Percentiles rank a stretch among this genome's conserved stretches.
Conservation (phyloP, 2,329 filamentous ascomycete species). For the Alternaria longipes region DNA sequence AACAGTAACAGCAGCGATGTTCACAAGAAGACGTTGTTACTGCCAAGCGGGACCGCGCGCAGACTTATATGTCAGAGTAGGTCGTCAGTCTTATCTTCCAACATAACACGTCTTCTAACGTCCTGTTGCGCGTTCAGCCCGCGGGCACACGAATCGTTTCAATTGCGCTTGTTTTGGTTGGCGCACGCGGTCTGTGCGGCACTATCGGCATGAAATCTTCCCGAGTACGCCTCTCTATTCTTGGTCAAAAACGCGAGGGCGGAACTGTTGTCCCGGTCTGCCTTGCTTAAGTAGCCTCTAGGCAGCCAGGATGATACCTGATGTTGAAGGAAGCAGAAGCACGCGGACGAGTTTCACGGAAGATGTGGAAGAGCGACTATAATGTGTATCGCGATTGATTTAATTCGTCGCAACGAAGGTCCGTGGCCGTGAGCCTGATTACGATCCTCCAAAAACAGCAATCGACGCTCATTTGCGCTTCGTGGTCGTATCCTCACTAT, state of each 20-base stretch:
- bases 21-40: background rate
- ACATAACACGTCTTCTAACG: background rate
- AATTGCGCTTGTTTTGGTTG: background rate
- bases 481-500: slow-evolving; percentile 16
- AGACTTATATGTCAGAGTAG: too few species aligned
- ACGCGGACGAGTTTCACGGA: background rate
- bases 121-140: background rate
- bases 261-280: slow-evolving; percentile 7
- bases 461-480: slow-evolving; percentile 21
- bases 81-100: too few species aligned
- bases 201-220: background rate
- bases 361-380: background rate
- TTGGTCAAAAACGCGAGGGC: slow-evolving; percentile 4
- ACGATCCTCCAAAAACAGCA: background rate
- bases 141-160: slow-evolving; percentile 24
- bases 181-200: background rate
- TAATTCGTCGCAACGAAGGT: background rate
- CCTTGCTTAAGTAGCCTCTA: background rate
- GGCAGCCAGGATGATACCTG: background rate
- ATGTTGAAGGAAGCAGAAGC: background rate
- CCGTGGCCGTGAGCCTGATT: background rate
- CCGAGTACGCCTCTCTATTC: background rate
- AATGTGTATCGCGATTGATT: background rate
- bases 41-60: background rate
- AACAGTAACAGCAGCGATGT: background rate